These are phyloP conservation scores for Marasmius tenuissimus DNA, from an alignment of 1,284 basidiomycete species.

Conservation along the genomic window DNA sequence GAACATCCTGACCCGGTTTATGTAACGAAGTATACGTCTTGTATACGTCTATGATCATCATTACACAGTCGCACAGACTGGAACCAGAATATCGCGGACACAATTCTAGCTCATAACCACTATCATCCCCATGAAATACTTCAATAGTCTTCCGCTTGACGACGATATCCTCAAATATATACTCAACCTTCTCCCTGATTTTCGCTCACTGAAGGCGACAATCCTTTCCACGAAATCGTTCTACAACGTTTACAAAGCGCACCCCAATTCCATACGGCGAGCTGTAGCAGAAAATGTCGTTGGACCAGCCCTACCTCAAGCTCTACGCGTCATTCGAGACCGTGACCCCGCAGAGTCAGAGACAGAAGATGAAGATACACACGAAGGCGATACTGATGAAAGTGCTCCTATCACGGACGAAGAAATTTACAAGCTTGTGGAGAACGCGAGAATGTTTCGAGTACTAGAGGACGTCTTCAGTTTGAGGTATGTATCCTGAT, in stretches of 20 bases:
- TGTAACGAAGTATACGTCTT: no score
- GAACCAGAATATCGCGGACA: no score
- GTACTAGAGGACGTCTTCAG: conserved; percentile 35
- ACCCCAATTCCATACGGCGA: conserved; percentile 24
- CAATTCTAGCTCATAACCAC: no score
- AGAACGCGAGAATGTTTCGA: conserved; percentile 21
- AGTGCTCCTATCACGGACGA: neutral
- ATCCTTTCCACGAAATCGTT: conserved; percentile 23
- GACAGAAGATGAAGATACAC: neutral
- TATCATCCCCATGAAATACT: neutral
- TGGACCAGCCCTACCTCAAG: conserved; percentile 27
- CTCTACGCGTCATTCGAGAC: conserved; percentile 22
- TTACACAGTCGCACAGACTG: no score
- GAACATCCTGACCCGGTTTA: no score
- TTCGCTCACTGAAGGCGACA: conserved; percentile 18
- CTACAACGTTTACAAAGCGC: conserved; percentile 20
- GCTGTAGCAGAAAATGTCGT: conserved; percentile 23
- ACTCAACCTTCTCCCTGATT: conserved; percentile 21
- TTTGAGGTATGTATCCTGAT: conserved; percentile 22
- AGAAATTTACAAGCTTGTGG: conserved; percentile 1
- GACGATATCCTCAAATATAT: conserved; percentile 25
- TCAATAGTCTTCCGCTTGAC: conserved; percentile 2
- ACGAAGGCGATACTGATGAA: neutral
- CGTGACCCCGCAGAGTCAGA: neutral
- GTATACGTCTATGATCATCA: no score